Evolutionary conservation across 2,329 filamentous ascomycete species (phyloP), one percentile per base, ranked within the genome.

Genomic region (Exophiala phaeomuriformis): DNA sequence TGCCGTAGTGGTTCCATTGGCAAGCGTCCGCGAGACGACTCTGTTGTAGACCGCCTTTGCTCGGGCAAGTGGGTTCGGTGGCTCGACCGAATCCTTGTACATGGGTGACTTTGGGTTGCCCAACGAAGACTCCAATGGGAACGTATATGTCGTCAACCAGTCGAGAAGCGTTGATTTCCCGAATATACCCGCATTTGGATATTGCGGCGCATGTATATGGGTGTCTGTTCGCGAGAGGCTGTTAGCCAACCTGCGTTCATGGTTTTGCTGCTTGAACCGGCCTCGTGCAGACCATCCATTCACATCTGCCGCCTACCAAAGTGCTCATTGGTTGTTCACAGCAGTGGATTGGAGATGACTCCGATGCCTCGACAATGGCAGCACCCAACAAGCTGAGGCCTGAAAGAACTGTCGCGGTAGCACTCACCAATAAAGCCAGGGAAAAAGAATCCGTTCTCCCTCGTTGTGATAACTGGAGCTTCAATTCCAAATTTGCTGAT

Each of bases 61-160:
- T 64, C 80, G 82, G 51, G 71, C 60, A 3, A 82, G 72, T 58
- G 82, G 76, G 28, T 62, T 49, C 7, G 55, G 49, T 37, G 56
- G 33, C 55, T 62, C 27, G 54, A 59, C 1, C 65, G 66, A 10
- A 66, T 64, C 27, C n/a, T 46, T 51, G 55, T 62, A 60, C 52
- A 61, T 57, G 56, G 39, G 66, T 55, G 39, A 63, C 39, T 49
- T 58, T 10, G 37, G 61, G 37, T 64, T 63, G 4, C 77, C 72
- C 55, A 96, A 82, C 6, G 86, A 90, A 1, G 84, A 77, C 71
- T 98, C 93, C 58, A 95, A 80, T 0, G 93, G 93, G 66, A 97
- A 98, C 0, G 93, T 98, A 74, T 98, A 97, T 10, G 78, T 93
- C 64, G 90, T 81, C 3, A 98, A 77, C 93, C 93, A 98, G 71